A percentile compares a stretch with the other conserved stretches of the same genome.
phyloP scores from a whole-genome alignment of 441 rosid species.

The Gossypium gossypioides region DNA sequence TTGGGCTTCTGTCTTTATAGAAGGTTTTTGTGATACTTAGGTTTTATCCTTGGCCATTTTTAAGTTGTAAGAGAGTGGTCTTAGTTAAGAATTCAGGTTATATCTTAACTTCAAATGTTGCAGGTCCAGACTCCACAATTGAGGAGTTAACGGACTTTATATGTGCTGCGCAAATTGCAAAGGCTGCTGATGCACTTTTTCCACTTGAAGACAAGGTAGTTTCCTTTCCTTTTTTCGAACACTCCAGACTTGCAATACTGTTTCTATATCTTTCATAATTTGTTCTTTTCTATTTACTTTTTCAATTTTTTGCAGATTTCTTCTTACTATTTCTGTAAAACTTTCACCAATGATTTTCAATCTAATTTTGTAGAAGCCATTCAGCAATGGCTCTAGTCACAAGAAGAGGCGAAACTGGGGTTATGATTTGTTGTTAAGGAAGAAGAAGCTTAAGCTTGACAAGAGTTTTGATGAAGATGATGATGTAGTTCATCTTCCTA shows the following conservation, averaged over 20 bases:
- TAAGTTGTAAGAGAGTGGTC: not conserved
- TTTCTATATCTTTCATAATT: not conserved
- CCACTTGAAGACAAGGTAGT: constrained; percentile 47
- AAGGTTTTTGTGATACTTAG: not conserved
- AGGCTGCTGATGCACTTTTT: constrained; percentile 40
- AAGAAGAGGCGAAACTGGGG: constrained; percentile 40
- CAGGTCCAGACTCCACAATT: constrained; percentile 55
- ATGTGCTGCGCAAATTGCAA: constrained; percentile 66
- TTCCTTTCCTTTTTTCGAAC: constrained; percentile 6
- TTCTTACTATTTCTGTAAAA: not conserved
- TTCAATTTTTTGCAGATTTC: not conserved
- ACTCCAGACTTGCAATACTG: not conserved
- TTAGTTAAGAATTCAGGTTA: not conserved
- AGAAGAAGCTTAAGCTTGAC: constrained; percentile 23
- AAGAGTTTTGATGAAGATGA: constrained; percentile 30
- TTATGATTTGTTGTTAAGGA: constrained; percentile 19
- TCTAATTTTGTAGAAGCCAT: constrained; percentile 30
- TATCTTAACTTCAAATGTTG: constrained; percentile 16
- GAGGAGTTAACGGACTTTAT: constrained; percentile 68
- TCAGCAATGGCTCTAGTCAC: constrained; percentile 13
- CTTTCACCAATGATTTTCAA: not conserved
- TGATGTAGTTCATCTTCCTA: constrained; percentile 56
- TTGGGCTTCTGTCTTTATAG: not conserved
- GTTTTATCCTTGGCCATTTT: not conserved
- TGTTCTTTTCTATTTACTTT: not conserved